Conservation (phyloP, 164 flowering plant genomes). For the Nelumbo lutea region DNA sequence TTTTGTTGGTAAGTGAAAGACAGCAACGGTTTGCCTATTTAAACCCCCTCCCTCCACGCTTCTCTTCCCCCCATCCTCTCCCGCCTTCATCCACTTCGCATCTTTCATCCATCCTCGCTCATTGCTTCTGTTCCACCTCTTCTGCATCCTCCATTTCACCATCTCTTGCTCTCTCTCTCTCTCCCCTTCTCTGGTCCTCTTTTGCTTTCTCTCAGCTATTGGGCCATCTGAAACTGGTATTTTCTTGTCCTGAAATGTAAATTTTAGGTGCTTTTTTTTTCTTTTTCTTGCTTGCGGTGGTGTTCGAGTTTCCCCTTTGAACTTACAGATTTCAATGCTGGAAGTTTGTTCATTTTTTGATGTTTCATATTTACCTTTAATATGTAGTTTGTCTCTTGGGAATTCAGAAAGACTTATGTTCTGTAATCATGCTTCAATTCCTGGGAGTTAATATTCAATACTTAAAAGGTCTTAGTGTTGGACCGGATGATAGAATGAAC, state of each 20-base stretch:
- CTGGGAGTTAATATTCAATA: too few species aligned
- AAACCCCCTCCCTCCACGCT: slow-evolving; percentile 8
- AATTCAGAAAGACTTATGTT: too few species aligned
- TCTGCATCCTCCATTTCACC: background rate
- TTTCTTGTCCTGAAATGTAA: background rate
- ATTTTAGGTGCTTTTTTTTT: background rate
- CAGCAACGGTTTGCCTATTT: slow-evolving; percentile 20
- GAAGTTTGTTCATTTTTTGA: background rate
- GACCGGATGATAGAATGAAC: too few species aligned
- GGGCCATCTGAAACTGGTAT: slow-evolving; percentile 2
- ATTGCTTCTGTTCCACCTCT: background rate
- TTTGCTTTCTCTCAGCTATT: background rate
- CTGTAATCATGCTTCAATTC: too few species aligned
- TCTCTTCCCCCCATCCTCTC: background rate
- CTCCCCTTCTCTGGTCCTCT: background rate
- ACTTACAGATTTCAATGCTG: background rate
- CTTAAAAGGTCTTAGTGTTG: too few species aligned
- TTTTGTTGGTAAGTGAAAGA: background rate
- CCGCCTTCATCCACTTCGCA: background rate
- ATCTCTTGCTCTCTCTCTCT: background rate
- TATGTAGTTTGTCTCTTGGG: too few species aligned
- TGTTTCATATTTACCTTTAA: background rate
- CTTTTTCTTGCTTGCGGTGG: background rate
- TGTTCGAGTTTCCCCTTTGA: background rate
- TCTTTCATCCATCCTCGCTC: background rate